Evolutionary conservation across 225 moss, liverwort and hornwort species (phyloP).

Genomic region (Pseudisothecium myosuroides): DNA sequence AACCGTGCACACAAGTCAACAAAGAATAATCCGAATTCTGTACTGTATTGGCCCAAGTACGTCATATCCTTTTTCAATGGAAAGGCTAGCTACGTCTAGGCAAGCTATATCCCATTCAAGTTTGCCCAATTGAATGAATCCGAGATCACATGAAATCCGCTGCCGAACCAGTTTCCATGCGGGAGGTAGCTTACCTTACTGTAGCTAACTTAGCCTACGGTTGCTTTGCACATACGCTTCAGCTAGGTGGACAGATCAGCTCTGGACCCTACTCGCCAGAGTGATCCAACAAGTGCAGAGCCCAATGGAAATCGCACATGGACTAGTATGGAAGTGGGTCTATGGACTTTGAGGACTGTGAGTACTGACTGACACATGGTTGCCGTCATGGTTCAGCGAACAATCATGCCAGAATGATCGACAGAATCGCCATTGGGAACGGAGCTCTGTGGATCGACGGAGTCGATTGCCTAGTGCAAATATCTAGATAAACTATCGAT

Average conservation of each 20-base stretch:
- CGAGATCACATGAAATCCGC: not conserved
- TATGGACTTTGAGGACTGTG: not conserved
- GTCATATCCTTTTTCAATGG: not conserved
- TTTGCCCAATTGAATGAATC: not conserved
- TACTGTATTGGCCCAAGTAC: no score
- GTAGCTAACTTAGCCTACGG: not conserved
- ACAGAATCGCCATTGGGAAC: not conserved
- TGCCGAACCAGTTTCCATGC: not conserved
- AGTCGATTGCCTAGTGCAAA: not conserved
- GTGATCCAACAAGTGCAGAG: not conserved
- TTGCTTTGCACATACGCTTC: not conserved
- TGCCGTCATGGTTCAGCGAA: not conserved
- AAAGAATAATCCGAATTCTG: not conserved
- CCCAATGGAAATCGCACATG: not conserved
- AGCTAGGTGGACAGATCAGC: not conserved
- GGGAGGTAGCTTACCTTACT: not conserved
- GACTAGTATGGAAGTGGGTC: not conserved
- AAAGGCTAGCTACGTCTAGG: not conserved
- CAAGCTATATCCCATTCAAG: not conserved
- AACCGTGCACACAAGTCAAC: not conserved
- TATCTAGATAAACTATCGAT: not conserved
- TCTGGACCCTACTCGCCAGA: not conserved
- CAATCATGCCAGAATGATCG: not conserved
- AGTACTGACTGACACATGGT: not conserved
- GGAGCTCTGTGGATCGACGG: not conserved